Conservation (phyloP, 1,284 basidiomycete genomes). For the Marasmius tenuissimus region DNA sequence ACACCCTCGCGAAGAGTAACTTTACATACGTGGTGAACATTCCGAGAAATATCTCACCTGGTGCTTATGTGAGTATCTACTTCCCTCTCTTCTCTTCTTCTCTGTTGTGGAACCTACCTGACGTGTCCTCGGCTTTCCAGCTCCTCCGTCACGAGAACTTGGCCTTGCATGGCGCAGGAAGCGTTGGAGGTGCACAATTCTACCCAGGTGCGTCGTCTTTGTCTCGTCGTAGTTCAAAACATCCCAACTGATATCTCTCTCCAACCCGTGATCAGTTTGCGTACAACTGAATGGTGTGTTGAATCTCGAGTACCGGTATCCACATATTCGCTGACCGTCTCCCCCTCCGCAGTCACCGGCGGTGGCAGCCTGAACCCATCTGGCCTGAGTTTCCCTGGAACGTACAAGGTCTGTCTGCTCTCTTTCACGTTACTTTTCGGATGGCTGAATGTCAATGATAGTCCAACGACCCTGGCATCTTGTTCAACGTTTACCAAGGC, state of each 20-base stretch:
- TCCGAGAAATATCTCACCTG: constrained; percentile 33
- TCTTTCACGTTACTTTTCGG: neutral
- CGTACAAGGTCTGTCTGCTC: constrained; percentile 25
- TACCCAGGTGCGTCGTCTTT: constrained; percentile 26
- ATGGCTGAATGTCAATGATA: constrained; percentile 8
- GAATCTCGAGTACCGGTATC: neutral
- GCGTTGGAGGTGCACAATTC: constrained; percentile 34
- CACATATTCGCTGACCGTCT: neutral
- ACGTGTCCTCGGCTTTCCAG: constrained; percentile 14
- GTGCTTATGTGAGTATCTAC: constrained; percentile 28
- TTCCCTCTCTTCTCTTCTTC: neutral
- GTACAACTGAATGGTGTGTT: constrained; percentile 26
- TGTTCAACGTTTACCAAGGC: constrained; percentile 34
- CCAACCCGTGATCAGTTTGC: constrained; percentile 21
- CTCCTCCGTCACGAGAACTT: constrained; percentile 37
- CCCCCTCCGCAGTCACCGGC: constrained; percentile 25
- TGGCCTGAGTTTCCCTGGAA: constrained; percentile 35
- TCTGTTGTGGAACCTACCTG: neutral
- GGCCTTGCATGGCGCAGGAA: constrained; percentile 32
- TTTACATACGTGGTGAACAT: constrained; percentile 33
- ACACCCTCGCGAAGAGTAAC: constrained; percentile 31
- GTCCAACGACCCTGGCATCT: constrained; percentile 33
- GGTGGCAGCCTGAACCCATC: constrained; percentile 33
- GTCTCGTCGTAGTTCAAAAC: neutral
- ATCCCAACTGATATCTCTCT: no score